Conservation (phyloP, 2,329 filamentous ascomycete genomes). For the Stagonosporopsis vannaccii region DNA sequence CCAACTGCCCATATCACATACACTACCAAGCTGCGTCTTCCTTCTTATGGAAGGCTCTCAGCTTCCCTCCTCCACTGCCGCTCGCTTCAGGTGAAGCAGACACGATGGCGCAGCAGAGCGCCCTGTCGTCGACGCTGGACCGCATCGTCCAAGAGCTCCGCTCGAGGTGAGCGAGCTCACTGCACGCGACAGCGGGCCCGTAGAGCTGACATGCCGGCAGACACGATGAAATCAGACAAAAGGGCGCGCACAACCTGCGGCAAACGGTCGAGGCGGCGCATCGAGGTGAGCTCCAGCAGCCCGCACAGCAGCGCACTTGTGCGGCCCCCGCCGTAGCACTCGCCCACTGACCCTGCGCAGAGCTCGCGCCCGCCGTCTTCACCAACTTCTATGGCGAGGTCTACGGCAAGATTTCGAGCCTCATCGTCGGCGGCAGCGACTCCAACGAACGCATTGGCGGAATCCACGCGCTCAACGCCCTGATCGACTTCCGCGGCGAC, state of each 20-base stretch:
- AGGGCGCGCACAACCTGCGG: conserved; percentile 53
- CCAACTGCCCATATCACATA: not conserved
- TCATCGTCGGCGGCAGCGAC: conserved; percentile 87
- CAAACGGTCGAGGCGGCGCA: conserved; percentile 55
- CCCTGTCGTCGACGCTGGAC: conserved; percentile 52
- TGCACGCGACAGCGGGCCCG: not conserved
- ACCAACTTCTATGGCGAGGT: conserved; percentile 71
- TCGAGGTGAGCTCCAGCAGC: conserved; percentile 49
- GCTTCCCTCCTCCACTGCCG: conserved; percentile 31
- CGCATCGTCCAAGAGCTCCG: conserved; percentile 65
- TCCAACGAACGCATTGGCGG: conserved; percentile 89
- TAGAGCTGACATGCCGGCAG: conserved; percentile 32
- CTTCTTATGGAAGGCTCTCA: conserved; percentile 46
- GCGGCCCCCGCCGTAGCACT: conserved; percentile 20
- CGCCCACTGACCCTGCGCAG: conserved; percentile 54
- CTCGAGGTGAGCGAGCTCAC: conserved; percentile 56
- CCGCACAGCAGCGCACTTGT: not conserved
- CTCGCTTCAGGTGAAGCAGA: conserved; percentile 47
- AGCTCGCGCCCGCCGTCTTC: conserved; percentile 83
- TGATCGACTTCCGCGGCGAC: conserved; percentile 96
- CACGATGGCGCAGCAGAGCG: conserved; percentile 48
- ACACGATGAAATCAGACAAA: conserved; percentile 55
- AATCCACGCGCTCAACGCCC: conserved; percentile 86
- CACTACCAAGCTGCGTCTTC: conserved; percentile 18
- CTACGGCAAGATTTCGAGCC: conserved; percentile 69